These are phyloP conservation scores for Aspergillus cristatus DNA, from an alignment of 495 filamentous ascomycete genomes.

Conservation along the genomic window DNA sequence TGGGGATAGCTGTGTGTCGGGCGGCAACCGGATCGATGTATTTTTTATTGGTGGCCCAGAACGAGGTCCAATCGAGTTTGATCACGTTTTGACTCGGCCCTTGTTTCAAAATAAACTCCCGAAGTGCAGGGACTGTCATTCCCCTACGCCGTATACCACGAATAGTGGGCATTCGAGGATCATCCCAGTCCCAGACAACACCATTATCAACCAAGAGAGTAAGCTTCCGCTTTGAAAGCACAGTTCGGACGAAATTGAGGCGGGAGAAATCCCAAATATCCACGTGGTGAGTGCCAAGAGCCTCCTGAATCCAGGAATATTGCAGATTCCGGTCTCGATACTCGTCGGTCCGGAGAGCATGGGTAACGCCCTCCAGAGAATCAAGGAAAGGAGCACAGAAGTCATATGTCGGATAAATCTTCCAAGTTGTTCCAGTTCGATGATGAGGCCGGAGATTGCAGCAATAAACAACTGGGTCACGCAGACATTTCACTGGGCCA, in stretches of 20 bases:
- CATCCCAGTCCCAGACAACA: conserved; percentile 84
- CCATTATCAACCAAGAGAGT: conserved; percentile 75
- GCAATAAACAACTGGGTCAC: conserved; percentile 80
- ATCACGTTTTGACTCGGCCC: conserved; percentile 82
- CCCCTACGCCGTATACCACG: conserved; percentile 81
- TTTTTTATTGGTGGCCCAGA: conserved; percentile 96
- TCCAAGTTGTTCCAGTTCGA: conserved; percentile 71
- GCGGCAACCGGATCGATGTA: conserved; percentile 83
- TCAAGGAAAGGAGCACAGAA: conserved; percentile 80
- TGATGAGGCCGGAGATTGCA: conserved; percentile 60
- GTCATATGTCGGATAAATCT: conserved; percentile 84
- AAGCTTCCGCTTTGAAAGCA: conserved; percentile 79
- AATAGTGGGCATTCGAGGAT: conserved; percentile 90
- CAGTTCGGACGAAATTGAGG: conserved; percentile 76
- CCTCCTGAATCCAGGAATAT: conserved; percentile 80
- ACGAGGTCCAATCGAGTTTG: conserved; percentile 81
- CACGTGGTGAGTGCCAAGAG: conserved; percentile 65
- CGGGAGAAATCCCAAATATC: conserved; percentile 87
- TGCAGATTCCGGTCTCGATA: conserved; percentile 88
- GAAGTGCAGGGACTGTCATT: conserved; percentile 80
- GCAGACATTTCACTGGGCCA: conserved; percentile 62
- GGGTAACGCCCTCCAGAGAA: conserved; percentile 72
- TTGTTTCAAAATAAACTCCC: conserved; percentile 89
- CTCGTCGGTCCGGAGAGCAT: conserved; percentile 79
- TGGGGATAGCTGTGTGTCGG: conserved; percentile 71